phyloP scores from a whole-genome alignment of 768 basidiomycete genomes.

The Rhodotorula graminis region DNA sequence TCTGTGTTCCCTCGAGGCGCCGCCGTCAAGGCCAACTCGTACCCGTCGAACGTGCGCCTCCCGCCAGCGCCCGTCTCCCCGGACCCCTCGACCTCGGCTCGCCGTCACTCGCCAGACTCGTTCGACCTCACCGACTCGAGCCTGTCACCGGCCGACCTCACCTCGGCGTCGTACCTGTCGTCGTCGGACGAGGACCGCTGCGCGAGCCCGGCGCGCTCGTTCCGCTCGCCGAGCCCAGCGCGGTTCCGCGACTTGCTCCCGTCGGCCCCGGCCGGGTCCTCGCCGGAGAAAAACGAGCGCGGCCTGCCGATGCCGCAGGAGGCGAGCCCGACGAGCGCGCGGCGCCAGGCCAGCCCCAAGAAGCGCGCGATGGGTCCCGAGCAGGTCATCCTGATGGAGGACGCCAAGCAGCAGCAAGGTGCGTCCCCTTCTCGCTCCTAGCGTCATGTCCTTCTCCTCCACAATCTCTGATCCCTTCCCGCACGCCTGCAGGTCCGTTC shows the following conservation, averaged over 20 bases:
- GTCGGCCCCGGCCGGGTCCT: slow-evolving; percentile 9
- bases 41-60: not conserved
- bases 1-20: too few species aligned
- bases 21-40: not conserved
- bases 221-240: slow-evolving; percentile 22
- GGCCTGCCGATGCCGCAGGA: slow-evolving; percentile 15
- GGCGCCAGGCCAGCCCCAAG: slow-evolving; percentile 5
- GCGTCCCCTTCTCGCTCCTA: too few species aligned
- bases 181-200: not conserved
- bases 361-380: slow-evolving; percentile 34
- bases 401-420: not conserved
- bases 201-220: not conserved
- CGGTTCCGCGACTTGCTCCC: slow-evolving; percentile 25
- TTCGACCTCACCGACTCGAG: not conserved
- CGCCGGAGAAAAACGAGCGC: slow-evolving; percentile 17
- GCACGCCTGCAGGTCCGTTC: slow-evolving; percentile 26
- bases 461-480: too few species aligned
- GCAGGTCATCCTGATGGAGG: slow-evolving; percentile 30
- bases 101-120: slow-evolving; percentile 3
- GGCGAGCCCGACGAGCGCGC: not conserved
- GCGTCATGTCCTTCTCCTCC: not conserved
- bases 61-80: slow-evolving; percentile 10
- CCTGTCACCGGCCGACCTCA: not conserved
- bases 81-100: not conserved
- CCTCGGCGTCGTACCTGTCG: not conserved